phyloP scores from a whole-genome alignment of 1,284 basidiomycete species.

The Fereydounia khargensis region DNA sequence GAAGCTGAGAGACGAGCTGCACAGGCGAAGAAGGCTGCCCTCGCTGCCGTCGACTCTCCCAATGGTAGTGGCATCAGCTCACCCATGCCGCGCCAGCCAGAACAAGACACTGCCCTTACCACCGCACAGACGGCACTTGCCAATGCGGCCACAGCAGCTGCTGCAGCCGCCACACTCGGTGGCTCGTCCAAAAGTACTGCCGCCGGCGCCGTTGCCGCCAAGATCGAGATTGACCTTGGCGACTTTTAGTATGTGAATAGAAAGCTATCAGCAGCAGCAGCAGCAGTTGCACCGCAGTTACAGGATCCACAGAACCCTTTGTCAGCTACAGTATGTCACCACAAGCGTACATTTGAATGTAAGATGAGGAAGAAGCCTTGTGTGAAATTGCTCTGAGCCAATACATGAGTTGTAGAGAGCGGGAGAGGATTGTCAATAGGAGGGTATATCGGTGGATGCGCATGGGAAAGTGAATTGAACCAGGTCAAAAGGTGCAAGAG shows the following conservation, averaged over 20 bases:
- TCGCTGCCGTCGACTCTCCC: neutral
- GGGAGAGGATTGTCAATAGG: too few relatives aligned
- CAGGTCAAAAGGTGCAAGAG: too few relatives aligned
- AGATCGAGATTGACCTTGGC: slow-evolving; percentile 59
- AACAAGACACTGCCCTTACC: neutral
- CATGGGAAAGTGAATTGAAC: too few relatives aligned
- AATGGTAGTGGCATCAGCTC: slow-evolving; percentile 1
- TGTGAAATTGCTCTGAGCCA: too few relatives aligned
- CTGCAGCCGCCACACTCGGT: slow-evolving; percentile 19
- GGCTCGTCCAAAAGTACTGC: slow-evolving; percentile 36
- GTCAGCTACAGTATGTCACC: too few relatives aligned
- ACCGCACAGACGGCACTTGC: neutral
- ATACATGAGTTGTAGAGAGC: too few relatives aligned
- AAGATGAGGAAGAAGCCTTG: too few relatives aligned
- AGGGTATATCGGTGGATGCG: too few relatives aligned
- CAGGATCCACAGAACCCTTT: too few relatives aligned
- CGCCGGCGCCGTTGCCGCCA: slow-evolving; percentile 57
- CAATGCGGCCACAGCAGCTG: slow-evolving; percentile 3
- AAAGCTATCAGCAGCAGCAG: too few relatives aligned
- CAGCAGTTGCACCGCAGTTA: too few relatives aligned
- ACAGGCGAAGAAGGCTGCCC: slow-evolving; percentile 66
- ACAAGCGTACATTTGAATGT: too few relatives aligned
- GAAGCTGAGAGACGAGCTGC: slow-evolving; percentile 69
- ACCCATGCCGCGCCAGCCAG: slow-evolving; percentile 1
- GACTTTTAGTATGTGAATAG: slow-evolving; percentile 57